Base-by-base conservation (phyloP, 164 flowering plant genomes). In the Nymphaea colorata region DNA sequence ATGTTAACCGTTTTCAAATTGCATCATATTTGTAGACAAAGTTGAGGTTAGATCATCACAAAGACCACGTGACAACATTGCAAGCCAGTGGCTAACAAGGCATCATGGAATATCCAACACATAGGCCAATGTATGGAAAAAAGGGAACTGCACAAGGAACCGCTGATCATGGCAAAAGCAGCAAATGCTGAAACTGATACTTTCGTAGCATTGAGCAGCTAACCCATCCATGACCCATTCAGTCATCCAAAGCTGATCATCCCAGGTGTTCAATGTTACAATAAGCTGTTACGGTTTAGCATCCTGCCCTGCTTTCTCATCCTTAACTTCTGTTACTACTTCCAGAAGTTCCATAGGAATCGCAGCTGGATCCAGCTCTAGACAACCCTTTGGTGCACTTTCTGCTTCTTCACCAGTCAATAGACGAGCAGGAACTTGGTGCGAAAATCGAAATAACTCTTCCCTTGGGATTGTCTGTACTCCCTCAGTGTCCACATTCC, bases 361-460 rank as follows among this genome's bases (percentile, higher is more conserved):
- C 60, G 95, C 91, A 5, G 95, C 90, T 51, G 95, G 91, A 71
- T 88, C 95, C 69, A 88, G 77, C 78, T 86, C 91, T 70, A 81
- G 70, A 74, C 91, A 88, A 77, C 91, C 91, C 70, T 79, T 84
- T 3, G 86, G 91, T 74, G 86, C 85, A 76, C 76, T 79, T 17
- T 73, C 72, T 64, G 81, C 88, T 76, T 88, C 91, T 67, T 77
- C 80, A 66, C 90, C 95, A 1, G 86, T 84, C 67, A 88, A 88
- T 82, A 83, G 67, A 76, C 74, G 70, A 25, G 91, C 85, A 41
- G 95, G 95, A 41, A 88, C 88, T 67, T 81, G 84, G 81, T 88
- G 95, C 6, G 95, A 88, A 70, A 88, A 87, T 25, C 87, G 79
- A 65, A 84, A 82, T 81, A 88, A 75, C 76, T 88, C 91, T 51